phyloP scores from a whole-genome alignment of 495 filamentous ascomycete species.

The Lasiosphaeria ovina region DNA sequence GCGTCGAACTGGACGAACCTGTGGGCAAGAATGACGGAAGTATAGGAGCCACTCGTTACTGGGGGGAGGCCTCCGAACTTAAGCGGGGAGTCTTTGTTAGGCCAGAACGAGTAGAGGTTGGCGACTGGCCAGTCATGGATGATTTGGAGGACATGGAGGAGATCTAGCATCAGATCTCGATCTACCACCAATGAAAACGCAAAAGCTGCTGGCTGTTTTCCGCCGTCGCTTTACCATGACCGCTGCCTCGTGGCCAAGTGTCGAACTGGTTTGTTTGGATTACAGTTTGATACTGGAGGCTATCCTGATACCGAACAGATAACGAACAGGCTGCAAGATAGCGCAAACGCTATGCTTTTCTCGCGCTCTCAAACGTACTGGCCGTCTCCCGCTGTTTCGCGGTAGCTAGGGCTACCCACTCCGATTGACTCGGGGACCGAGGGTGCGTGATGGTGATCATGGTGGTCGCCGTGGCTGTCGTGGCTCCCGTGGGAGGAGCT shows the following conservation, averaged over 20 bases:
- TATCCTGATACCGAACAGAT: too few relatives aligned
- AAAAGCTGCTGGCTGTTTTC: background rate
- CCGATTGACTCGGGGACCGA: constrained; percentile 43
- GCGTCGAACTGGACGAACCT: constrained; percentile 81
- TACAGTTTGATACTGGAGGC: too few relatives aligned
- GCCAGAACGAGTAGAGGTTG: constrained; percentile 84
- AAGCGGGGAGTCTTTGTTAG: constrained; percentile 86
- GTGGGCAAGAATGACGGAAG: constrained; percentile 89
- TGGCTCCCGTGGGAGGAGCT: constrained; percentile 24
- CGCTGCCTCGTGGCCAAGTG: background rate
- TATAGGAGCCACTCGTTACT: constrained; percentile 74
- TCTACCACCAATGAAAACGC: background rate
- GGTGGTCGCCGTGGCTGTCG: constrained; percentile 24
- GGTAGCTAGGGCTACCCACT: constrained; percentile 30
- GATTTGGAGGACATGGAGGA: constrained; percentile 87
- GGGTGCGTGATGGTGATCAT: constrained; percentile 34
- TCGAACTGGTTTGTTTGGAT: background rate
- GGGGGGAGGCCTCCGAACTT: constrained; percentile 55
- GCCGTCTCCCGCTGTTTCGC: background rate
- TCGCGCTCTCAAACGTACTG: background rate
- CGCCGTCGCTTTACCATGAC: background rate
- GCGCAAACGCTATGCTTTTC: background rate
- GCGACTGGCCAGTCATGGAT: constrained; percentile 73
- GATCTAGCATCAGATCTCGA: constrained; percentile 52
- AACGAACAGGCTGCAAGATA: too few relatives aligned